Base-by-base conservation (phyloP, 331 rosid genomes). In the Telfairia occidentalis region DNA sequence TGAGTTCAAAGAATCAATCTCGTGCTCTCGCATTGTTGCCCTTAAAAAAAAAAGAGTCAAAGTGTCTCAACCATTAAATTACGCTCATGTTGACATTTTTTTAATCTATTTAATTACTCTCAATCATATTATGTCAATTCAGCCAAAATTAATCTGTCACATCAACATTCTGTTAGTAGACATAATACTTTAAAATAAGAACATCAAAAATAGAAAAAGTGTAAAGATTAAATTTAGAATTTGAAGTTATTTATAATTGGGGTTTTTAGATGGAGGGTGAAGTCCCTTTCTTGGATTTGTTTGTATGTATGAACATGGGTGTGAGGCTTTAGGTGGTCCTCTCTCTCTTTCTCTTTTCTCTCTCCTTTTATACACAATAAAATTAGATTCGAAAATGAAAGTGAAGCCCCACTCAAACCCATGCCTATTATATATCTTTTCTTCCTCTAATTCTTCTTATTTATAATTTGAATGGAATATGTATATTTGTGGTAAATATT, bases 371-470 rank as follows among this genome's bases (percentile, higher is more conserved):
- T 45, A 70, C 75, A 28, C 58, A 70, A 24, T 46, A 46, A 71
- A 30, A 71, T 48, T 71, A 49, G 76, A 49, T 71, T 71, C 76
- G 76, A 71, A 71, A 71, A 48, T 71, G 75, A 71, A 71, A 71
- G 59, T 71, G 59, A 71, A 71, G 42, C 45, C 75, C 76, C 60
- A 71, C 76, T 71, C 48, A 67, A 71, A 71, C 28, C 19, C 76
- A 71, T 71, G 60, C 29, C 60, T 46, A 45, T n/a, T n/a, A n/a
- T n/a, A n/a, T 70, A 43, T 48, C 59, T 48, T 61, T 52, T 52
- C 67, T 60, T 61, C 29, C 32, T 40, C n/a, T 5, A 60, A 66
- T 66, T 43, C 55, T 69, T 42, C 23, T 45, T 42, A 8, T 12
- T 5, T 67, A 38, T 43, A 42, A 12, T 15, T 2, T 24, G 2